phyloP scores from a whole-genome alignment of 768 basidiomycete species.

The Pilatotrama ljubarskyi region DNA sequence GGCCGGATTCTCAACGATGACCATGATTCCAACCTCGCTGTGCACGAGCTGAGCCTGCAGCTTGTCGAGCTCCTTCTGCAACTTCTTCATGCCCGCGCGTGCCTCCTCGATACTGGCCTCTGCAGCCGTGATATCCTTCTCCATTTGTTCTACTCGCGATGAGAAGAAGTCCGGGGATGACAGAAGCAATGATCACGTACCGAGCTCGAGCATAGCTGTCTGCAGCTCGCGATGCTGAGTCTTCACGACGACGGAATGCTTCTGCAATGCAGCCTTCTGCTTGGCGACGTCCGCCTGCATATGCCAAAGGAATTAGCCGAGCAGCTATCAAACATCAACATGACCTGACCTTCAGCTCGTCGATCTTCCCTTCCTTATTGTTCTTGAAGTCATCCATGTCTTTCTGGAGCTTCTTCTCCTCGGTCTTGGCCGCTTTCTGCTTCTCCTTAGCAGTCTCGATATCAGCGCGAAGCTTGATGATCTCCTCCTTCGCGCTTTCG shows the following conservation, averaged over 20 bases:
- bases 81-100: conserved; percentile 47
- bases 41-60: conserved; percentile 50
- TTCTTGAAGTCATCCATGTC: conserved; percentile 99
- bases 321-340: not conserved
- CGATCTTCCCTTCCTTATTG: conserved; percentile 96
- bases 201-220: conserved; percentile 83
- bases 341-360: conserved; percentile 87
- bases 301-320: not conserved
- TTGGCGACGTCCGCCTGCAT: conserved; percentile 71
- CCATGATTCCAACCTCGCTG: conserved; percentile 41
- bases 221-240: conserved; percentile 88
- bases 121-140: conserved; percentile 65
- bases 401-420: conserved; percentile 85
- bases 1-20: not conserved
- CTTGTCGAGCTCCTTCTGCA: conserved; percentile 63
- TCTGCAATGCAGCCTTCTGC: conserved; percentile 79
- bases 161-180: not conserved
- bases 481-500: conserved; percentile 63
- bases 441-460: conserved; percentile 71
- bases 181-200: conserved; percentile 42
- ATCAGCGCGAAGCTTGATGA: conserved; percentile 56
- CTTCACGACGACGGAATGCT: conserved; percentile 81
- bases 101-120: conserved; percentile 45
- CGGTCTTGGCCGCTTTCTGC: conserved; percentile 72
- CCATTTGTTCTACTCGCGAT: conserved; percentile 66